Evolutionary conservation across 2,329 filamentous ascomycete species (phyloP).

Genomic region (Acrocalymma vagum): DNA sequence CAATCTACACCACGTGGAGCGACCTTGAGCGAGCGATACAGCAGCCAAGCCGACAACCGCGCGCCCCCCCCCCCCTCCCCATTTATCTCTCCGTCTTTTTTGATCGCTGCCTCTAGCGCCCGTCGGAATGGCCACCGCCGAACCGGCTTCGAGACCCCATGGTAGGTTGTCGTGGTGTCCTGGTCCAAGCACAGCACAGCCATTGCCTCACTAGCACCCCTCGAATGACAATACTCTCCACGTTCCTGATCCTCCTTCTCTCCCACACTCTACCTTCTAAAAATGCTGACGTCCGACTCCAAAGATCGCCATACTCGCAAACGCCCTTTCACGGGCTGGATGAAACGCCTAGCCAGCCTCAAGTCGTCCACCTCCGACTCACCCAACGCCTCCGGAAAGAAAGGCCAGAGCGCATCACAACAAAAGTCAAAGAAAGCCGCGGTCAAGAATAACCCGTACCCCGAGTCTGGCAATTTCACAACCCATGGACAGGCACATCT

Average conservation of each 20-base stretch:
- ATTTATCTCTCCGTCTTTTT: constrained; percentile 2
- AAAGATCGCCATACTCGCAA: constrained; percentile 78
- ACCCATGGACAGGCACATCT: constrained; percentile 52
- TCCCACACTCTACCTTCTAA: constrained; percentile 6
- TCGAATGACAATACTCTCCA: constrained; percentile 5
- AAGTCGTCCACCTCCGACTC: constrained; percentile 76
- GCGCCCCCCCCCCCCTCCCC: not conserved
- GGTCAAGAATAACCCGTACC: constrained; percentile 91
- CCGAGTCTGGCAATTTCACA: constrained; percentile 74
- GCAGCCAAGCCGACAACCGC: constrained; percentile 10
- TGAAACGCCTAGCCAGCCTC: constrained; percentile 91
- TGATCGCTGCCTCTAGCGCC: constrained; percentile 17
- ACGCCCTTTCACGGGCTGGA: constrained; percentile 89
- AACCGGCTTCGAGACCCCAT: constrained; percentile 53
- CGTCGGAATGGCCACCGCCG: constrained; percentile 53
- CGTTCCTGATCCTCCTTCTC: constrained; percentile 5
- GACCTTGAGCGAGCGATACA: constrained; percentile 21
- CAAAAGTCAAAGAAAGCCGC: constrained; percentile 66
- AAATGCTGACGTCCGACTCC: constrained; percentile 38
- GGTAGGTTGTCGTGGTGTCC: constrained; percentile 53
- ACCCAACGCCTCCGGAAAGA: constrained; percentile 50
- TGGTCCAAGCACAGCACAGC: constrained; percentile 32
- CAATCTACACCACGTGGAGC: constrained; percentile 30
- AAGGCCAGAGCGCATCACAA: constrained; percentile 34
- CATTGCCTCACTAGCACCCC: constrained; percentile 18